These are phyloP conservation scores for Orbilia oligospora DNA, from an alignment of 2,329 filamentous ascomycete genomes.

Conservation along the genomic window DNA sequence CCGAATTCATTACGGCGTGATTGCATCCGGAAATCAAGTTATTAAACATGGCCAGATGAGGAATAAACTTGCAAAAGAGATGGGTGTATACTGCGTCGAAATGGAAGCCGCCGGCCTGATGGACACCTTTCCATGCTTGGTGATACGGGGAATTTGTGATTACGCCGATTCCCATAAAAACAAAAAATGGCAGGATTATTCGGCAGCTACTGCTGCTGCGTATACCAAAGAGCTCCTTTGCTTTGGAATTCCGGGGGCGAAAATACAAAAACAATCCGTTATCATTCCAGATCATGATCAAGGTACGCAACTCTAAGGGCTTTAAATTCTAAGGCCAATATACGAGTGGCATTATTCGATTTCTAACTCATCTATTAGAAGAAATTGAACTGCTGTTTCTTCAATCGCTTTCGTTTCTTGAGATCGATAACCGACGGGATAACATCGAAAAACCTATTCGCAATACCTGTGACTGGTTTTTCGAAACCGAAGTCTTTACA, in stretches of 20 bases:
- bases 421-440: conserved; percentile 59
- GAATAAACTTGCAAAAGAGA: conserved; percentile 15
- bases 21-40: conserved; percentile 32
- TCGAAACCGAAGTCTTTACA: conserved; percentile 59
- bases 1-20: conserved; percentile 18
- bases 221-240: conserved; percentile 20
- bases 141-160: conserved; percentile 24
- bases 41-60: conserved; percentile 17
- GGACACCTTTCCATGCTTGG: conserved; percentile 22
- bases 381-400: not conserved
- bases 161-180: conserved; percentile 37
- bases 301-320: too few species aligned
- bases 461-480: conserved; percentile 63
- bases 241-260: not conserved
- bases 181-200: conserved; percentile 26
- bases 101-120: conserved; percentile 38
- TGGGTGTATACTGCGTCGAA: conserved; percentile 31
- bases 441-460: conserved; percentile 48
- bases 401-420: conserved; percentile 22
- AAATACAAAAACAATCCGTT: too few species aligned
- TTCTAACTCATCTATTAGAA: not conserved
- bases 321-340: too few species aligned
- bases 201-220: conserved; percentile 12
- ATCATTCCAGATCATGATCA: too few species aligned
- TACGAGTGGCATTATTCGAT: too few species aligned